Evolutionary conservation across 257 asterid genomes (phyloP), one percentile per base, ranked within the genome.

Genomic region (Solanum sitiens): DNA sequence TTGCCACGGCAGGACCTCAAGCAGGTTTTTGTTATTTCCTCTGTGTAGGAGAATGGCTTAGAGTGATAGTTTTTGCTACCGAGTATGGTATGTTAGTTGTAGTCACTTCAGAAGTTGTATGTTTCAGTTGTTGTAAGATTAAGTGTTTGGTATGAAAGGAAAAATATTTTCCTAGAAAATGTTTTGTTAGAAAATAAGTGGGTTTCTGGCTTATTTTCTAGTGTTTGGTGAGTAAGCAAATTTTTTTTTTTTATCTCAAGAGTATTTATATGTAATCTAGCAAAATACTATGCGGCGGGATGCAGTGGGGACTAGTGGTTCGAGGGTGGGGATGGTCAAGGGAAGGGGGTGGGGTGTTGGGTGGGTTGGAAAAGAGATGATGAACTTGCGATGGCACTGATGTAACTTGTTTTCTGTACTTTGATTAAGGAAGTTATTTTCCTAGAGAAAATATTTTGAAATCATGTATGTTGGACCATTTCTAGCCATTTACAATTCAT

Each of bases 1-100:
- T 88, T 96, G 92, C 88, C 99, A 87, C 99, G 99, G 72, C 96
- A 90, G 73, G 99, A 97, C 92, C 99, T 97, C 89, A 97, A 97
- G 89, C 98, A 87, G 98, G 99, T 93, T 0, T 76, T 8, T 27
- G 6, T 12, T 76, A 33, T n/a, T 40, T 76, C 56, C 59, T 16
- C 2, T 9, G 61, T 40, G 83, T 21, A 1, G 56, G 5, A 77
- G 63, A 59, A 59, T 21, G 27, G 12, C 67, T 59, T 59, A 59
- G 67, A 40, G 56, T 75, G 83, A 40, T 33, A 42, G 35, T 13
- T 76, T 76, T 39, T 75, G 33, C 18, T 39, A 12, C 10, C 14
- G 37, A n/a, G 37, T 42, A n/a, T 76, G 39, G 39, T 37, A 1
- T 5, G 5, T 37, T 37, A 6, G 39, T 37, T 37, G 39, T 37